Evolutionary conservation across 441 rosid species (phyloP).

Genomic region (Populus trichocarpa): DNA sequence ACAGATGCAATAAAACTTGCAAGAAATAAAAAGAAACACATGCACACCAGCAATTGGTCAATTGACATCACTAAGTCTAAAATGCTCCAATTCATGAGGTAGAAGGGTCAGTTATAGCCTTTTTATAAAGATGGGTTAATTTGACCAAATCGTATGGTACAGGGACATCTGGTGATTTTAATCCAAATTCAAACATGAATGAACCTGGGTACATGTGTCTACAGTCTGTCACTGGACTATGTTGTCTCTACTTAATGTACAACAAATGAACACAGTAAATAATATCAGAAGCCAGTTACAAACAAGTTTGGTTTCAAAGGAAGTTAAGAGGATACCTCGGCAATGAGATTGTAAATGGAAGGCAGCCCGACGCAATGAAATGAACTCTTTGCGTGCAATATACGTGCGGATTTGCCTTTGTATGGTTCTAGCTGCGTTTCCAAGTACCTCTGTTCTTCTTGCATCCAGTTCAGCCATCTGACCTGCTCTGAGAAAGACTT

Average conservation of each 20-base stretch:
- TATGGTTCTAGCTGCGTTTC: constrained; percentile 94
- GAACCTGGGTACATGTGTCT: background rate
- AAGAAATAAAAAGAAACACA: background rate
- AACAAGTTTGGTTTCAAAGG: background rate
- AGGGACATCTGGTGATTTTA: no score
- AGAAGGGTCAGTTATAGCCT: no score
- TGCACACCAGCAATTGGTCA: background rate
- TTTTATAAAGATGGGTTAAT: no score
- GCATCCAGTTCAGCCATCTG: constrained; percentile 99
- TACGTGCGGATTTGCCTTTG: constrained; percentile 88
- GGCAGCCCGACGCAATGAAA: constrained; percentile 79
- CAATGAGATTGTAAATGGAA: constrained; percentile 72
- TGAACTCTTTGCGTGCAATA: constrained; percentile 86
- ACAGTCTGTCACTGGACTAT: background rate
- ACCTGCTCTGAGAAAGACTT: constrained; percentile 98
- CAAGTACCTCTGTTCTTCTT: constrained; percentile 98
- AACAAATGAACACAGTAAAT: constrained; percentile 1
- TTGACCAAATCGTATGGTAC: no score
- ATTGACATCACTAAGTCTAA: no score
- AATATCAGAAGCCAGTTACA: constrained; percentile 8
- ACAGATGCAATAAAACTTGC: background rate
- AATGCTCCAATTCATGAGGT: no score
- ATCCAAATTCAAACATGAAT: background rate
- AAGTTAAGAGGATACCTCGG: constrained; percentile 59
- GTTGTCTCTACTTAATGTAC: background rate